These are phyloP conservation scores for Vavraia culicis DNA, from an alignment of 371 early-diverging fungal genomes.

Conservation along the genomic window DNA sequence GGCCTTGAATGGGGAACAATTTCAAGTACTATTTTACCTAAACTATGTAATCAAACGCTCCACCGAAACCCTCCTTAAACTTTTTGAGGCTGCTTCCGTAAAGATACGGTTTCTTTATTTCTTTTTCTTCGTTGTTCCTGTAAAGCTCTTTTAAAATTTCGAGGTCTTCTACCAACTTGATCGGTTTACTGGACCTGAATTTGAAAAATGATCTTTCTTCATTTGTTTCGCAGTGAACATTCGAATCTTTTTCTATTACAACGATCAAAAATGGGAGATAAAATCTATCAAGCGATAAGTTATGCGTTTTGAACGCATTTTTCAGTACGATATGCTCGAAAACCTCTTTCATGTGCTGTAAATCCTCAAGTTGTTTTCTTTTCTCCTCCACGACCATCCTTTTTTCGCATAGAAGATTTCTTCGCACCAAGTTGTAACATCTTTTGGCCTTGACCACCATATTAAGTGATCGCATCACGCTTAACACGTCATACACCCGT, in stretches of 20 bases:
- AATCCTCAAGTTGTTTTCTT: conserved; percentile 16
- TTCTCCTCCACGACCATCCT: conserved; percentile 16
- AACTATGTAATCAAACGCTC: no score
- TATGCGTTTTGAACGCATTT: conserved; percentile 5
- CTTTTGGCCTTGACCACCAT: conserved; percentile 22
- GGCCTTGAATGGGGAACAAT: no score
- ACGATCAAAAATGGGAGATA: conserved; percentile 38
- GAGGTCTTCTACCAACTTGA: conserved; percentile 34
- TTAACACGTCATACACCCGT: conserved; percentile 37
- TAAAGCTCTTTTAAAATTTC: conserved; percentile 27
- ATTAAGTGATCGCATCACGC: conserved; percentile 36
- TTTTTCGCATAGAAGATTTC: not conserved
- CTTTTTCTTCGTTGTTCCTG: conserved; percentile 2
- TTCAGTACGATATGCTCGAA: conserved; percentile 20
- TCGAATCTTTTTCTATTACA: conserved; percentile 14
- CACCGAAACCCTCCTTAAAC: no score
- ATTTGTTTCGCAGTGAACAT: conserved; percentile 34
- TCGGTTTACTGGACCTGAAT: conserved; percentile 20
- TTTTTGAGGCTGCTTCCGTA: no score
- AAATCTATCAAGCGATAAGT: conserved; percentile 23
- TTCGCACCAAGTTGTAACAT: conserved; percentile 17
- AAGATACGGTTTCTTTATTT: no score
- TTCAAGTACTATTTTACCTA: no score
- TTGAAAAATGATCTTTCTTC: conserved; percentile 34
- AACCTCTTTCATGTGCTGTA: conserved; percentile 27